Base-by-base conservation (phyloP, 1,284 basidiomycete genomes). In the Gastroboletus turbinatus region DNA sequence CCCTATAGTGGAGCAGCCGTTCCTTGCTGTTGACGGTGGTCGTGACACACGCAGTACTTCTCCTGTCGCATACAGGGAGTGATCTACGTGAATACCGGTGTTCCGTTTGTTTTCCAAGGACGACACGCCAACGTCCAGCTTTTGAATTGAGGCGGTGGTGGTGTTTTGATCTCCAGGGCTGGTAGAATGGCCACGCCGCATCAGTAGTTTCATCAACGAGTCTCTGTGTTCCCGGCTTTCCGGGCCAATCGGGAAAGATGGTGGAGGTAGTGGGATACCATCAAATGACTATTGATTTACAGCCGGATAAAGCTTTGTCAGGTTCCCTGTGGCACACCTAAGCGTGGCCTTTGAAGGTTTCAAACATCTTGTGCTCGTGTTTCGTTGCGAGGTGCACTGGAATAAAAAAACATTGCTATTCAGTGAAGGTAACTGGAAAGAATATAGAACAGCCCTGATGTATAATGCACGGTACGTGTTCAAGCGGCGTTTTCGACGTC, bases 261-360 rank as follows among this genome's bases (percentile, higher is more conserved):
- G 30, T 21, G 32, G 23, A 32, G 10, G 32, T 17, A 32, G 29
- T 29, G 14, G 33, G 33, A 50, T 33, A 27, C 29, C 11, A 43
- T 35, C 46, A 58, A 53, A 61, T 33, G 44, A 40, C 50, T 2
- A 30, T 16, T 27, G 43, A 45, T 45, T 55, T 30, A 39, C 40
- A 23, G 21, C 27, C 27, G 21, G 27, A 43, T 9, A 29, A 32
- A 17, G 27, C 5, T 7, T 47, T 49, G 48, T 21, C 29, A 7
- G 13, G 27, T 25, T n/a, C 16, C 17, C 5, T 46, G 23, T 48
- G 46, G 3, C 14, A 10, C 27, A 21, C 2, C 10, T 6, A 17
- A 16, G n/a, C 32, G 11, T 33, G 30, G 27, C 11, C 17, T 5
- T 29, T 25, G 21, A 16, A 36, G 16, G 27, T 19, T 44, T 21